Evolutionary conservation across 2,329 filamentous ascomycete species (phyloP), one percentile per base, ranked within the genome.

Genomic region (Diaporthe australafricana): DNA sequence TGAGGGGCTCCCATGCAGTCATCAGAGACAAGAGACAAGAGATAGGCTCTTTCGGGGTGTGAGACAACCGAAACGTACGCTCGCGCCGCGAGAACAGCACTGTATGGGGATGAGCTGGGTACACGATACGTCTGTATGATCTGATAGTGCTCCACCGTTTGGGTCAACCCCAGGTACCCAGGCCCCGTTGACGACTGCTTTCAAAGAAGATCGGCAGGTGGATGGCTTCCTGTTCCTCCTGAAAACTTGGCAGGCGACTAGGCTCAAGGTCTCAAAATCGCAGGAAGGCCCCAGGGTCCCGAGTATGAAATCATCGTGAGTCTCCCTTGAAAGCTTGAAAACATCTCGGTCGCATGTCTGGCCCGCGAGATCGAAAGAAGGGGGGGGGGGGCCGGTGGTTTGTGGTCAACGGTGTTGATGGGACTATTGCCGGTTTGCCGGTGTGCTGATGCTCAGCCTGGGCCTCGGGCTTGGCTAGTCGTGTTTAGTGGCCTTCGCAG

Each of bases 291-390:
- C 25, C 40, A 27, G 2, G 22, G 27, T 14, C n/a, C 66, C 25
- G 27, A 27, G 40, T 32, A 69, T 69, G 67, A 69, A 57, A 60
- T 69, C 67, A 69, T 69, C 11, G 53, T 47, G 45, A 38, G 42
- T 35, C 50, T 47, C 22, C 17, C 40, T 22, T 14, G 25, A 32
- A 27, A 38, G 14, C 66, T 11, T 20, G 8, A n/a, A 25, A 45
- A 27, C 12, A 8, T 27, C 5, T 38, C 66, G 14, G 65, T 22
- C 52, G 30, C 2, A n/a, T 17, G 3, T n/a, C 22, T 35, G 42
- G 40, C 53, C 25, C 30, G 52, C 20, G 14, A 57, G 52, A 57
- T 16, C 38, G n/a, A n/a, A n/a, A n/a, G n/a, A n/a, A n/a, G 53
- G 50, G 27, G 40, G 25, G 16, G 17, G 20, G 35, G n/a, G 45